Evolutionary conservation across 164 flowering plant genomes (phyloP), one percentile per base, ranked within the genome.

Genomic region (Paratinospora sagittata): DNA sequence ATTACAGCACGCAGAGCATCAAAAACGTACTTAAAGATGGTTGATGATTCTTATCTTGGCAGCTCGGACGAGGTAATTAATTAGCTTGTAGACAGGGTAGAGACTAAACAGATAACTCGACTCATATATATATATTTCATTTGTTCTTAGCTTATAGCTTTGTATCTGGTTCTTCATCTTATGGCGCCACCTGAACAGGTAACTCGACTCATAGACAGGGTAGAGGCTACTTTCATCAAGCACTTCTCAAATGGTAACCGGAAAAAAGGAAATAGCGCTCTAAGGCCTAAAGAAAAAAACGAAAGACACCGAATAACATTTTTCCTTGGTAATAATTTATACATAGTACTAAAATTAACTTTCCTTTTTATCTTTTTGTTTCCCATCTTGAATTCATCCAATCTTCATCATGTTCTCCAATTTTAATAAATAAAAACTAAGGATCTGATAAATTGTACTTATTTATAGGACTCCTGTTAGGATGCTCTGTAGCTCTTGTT

Each of bases 181-280:
- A 30, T 19, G 45, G 7, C 33, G 13, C 30, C 34, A 21, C 3
- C 34, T 30, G 34, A 30, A 62, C 74, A 88, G 88, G 84, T 89
- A 45, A 80, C 76, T 43, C 81, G 72, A 78, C 80, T 89, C 17
- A 74, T 86, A 71, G 90, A 84, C 71, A 85, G 90, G 70, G 90
- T 87, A 27, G 93, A 89, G 70, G 80, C 76, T 16, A 77, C 90
- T 27, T 89, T 89, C 73, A 79, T 89, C 73, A 89, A 86, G 76
- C 93, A 87, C 62, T 89, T 87, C 70, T 63, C 83, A 9, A 87
- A 89, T 55, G 74, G 86, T 10, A 89, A 89, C 41, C 84, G 89
- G 2, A 74, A 73, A 1, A 83, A 84, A 82, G 90, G 91, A 52
- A 87, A 86, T 78, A 72, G 49, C 24, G 74, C 75, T 26, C 73